These are phyloP conservation scores for Ascochyta rabiei DNA, from an alignment of 2,329 filamentous ascomycete species.

Conservation along the genomic window DNA sequence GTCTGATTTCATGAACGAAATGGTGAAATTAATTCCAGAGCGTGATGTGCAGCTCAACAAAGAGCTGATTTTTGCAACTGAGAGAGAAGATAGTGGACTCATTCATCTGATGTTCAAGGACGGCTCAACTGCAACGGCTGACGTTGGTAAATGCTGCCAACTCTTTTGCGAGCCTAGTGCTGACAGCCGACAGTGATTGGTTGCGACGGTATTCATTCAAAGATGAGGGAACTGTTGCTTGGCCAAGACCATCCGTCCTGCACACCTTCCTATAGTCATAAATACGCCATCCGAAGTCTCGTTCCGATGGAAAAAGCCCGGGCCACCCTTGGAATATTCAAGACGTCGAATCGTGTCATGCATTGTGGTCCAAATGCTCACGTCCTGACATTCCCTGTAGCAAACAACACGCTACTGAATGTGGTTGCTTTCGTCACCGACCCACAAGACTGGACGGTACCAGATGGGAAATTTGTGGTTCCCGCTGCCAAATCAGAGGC, in stretches of 20 bases:
- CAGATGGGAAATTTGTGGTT: constrained; percentile 4
- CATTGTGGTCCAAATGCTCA: constrained; percentile 25
- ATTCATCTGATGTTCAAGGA: constrained; percentile 38
- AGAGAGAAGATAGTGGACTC: constrained; percentile 18
- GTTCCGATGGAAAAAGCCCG: constrained; percentile 44
- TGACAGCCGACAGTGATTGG: constrained; percentile 46
- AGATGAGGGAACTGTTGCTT: constrained; percentile 9
- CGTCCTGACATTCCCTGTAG: constrained; percentile 22
- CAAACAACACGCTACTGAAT: constrained; percentile 17
- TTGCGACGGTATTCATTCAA: constrained; percentile 55
- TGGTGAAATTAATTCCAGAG: constrained; percentile 13
- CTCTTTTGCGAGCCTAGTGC: not conserved
- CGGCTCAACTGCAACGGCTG: constrained; percentile 31
- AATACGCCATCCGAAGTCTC: constrained; percentile 27
- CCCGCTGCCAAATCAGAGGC: constrained; percentile 15
- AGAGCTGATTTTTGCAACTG: constrained; percentile 3
- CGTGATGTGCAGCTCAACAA: constrained; percentile 14
- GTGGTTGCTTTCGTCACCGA: constrained; percentile 23
- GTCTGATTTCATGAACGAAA: constrained; percentile 18
- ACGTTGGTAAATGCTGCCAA: constrained; percentile 18
- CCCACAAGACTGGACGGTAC: constrained; percentile 14
- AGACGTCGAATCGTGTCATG: constrained; percentile 22
- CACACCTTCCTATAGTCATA: constrained; percentile 21
- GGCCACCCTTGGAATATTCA: constrained; percentile 36
- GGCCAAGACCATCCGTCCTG: constrained; percentile 9